Evolutionary conservation across 305 asterid genomes (phyloP), one percentile per base, ranked within the genome.

Genomic region (Striga hermonthica): DNA sequence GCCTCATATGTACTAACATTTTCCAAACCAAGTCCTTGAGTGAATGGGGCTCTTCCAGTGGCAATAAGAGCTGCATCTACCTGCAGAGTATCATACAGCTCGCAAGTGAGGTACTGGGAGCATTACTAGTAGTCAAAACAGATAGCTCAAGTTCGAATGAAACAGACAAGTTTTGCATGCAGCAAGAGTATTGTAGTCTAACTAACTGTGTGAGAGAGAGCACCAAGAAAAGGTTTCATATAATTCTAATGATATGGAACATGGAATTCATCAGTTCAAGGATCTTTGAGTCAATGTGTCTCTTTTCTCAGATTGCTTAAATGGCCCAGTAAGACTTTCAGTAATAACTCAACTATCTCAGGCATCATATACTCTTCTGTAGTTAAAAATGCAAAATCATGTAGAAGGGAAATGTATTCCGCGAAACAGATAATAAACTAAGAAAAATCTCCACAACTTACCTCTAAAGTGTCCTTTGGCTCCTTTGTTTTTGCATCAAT

Each of bases 31-130:
- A 92, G 95, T 77, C 97, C 98, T 68, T 81, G 82, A 7, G 98
- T 89, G 71, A 92, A 92, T 59, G 98, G 98, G 68, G 95, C 91
- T 78, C 97, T 87, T 76, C 98, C 97, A 3, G 98, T 92, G 57
- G 98, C 97, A 80, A 92, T 92, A 66, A 92, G 93, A 60, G 97
- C 96, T 40, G 97, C 97, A 84, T 92, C 98, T 52, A 92, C 97
- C 98, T 92, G 92, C 74, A 73, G 68, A 61, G 37, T 61, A 38
- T 36, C 76, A 74, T 71, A 35, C 72, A 76, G 64, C 41, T 66
- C 62, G 36, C 38, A 38, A 3, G 28, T 57, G 7, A 57, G 31
- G 31, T 12, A n/a, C 44, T 34, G 36, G 62, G 22, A 36, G 15
- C 44, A 37, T 38, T 60, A 67, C 55, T 31, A 64, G 65, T 49